Conservation (phyloP, 1,284 basidiomycete species). For the Naganishia albida region DNA sequence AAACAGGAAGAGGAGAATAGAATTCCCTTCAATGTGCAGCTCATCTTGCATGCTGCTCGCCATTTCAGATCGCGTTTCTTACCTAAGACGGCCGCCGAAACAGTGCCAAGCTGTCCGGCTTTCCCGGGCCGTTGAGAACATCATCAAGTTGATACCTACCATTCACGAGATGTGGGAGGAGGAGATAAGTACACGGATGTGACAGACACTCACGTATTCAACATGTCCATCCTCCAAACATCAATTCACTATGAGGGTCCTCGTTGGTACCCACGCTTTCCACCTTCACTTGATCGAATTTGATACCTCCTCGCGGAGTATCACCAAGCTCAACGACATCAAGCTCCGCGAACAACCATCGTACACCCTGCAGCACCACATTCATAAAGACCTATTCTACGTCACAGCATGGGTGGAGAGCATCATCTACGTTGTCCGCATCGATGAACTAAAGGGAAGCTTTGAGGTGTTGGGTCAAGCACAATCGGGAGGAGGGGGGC, state of each 20-base stretch:
- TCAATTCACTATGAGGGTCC: conserved; percentile 14
- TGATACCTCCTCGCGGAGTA: conserved; percentile 1
- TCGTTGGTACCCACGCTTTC: conserved; percentile 19
- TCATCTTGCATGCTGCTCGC: conserved; percentile 12
- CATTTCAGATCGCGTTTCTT: conserved; percentile 21
- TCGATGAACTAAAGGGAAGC: not conserved
- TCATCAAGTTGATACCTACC: not conserved
- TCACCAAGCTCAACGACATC: conserved; percentile 10
- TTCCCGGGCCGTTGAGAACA: not conserved
- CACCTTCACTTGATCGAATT: conserved; percentile 28
- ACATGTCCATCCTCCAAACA: not conserved
- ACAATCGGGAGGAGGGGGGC: conserved; percentile 23
- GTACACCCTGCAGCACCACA: conserved; percentile 11
- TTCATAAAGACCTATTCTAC: conserved; percentile 9
- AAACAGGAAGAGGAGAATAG: conserved; percentile 5
- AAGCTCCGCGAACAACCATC: conserved; percentile 23
- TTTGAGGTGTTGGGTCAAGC: conserved; percentile 18
- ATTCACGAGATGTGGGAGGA: too few relatives aligned
- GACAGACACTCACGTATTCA: not conserved
- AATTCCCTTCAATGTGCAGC: conserved; percentile 18
- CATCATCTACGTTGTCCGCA: conserved; percentile 15
- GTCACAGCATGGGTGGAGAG: conserved; percentile 28
- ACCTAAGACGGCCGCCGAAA: not conserved
- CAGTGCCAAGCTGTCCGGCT: not conserved
- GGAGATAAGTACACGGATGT: not conserved